These are phyloP conservation scores for Gillenia trifoliata DNA, from an alignment of 306 rosid genomes.

Conservation along the genomic window DNA sequence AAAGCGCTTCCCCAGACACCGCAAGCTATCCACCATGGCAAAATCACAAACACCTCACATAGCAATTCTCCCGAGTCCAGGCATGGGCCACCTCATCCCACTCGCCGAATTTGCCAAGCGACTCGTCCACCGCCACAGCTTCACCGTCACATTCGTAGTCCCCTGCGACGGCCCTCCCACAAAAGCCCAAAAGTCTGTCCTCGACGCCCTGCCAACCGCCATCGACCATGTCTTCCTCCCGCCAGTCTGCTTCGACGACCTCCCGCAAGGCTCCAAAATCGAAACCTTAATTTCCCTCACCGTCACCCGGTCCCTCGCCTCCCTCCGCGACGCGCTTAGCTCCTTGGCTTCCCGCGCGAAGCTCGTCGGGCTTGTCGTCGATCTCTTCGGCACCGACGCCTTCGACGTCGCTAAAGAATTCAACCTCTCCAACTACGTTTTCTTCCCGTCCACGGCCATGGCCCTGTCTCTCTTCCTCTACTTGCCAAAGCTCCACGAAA, in stretches of 20 bases:
- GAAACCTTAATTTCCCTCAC: slow-evolving; percentile 42
- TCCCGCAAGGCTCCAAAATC: slow-evolving; percentile 20
- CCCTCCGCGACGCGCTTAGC: background rate
- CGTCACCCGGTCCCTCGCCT: slow-evolving; percentile 31
- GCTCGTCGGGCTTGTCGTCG: slow-evolving; percentile 38
- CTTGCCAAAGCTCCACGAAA: slow-evolving; percentile 40
- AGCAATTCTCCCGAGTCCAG: slow-evolving; percentile 58
- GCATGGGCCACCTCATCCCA: slow-evolving; percentile 88
- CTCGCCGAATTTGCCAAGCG: slow-evolving; percentile 59
- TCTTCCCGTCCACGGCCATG: slow-evolving; percentile 48
- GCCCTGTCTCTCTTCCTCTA: slow-evolving; percentile 32
- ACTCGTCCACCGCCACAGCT: slow-evolving; percentile 30
- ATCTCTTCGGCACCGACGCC: slow-evolving; percentile 58
- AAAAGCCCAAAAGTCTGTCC: slow-evolving; percentile 42
- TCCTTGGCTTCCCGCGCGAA: slow-evolving; percentile 8
- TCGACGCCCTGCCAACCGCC: slow-evolving; percentile 29
- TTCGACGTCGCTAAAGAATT: slow-evolving; percentile 44
- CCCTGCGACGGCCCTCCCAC: slow-evolving; percentile 54
- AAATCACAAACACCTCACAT: slow-evolving; percentile 23
- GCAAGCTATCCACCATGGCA: slow-evolving; percentile 25
- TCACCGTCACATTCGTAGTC: slow-evolving; percentile 45
- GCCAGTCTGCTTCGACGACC: slow-evolving; percentile 33
- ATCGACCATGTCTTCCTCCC: slow-evolving; percentile 36
- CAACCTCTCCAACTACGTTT: slow-evolving; percentile 33
- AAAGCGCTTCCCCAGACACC: background rate